A percentile compares a stretch with the other conserved stretches of the same genome.
Conservation (phyloP, 768 basidiomycete species). For the Russula ochroleuca region DNA sequence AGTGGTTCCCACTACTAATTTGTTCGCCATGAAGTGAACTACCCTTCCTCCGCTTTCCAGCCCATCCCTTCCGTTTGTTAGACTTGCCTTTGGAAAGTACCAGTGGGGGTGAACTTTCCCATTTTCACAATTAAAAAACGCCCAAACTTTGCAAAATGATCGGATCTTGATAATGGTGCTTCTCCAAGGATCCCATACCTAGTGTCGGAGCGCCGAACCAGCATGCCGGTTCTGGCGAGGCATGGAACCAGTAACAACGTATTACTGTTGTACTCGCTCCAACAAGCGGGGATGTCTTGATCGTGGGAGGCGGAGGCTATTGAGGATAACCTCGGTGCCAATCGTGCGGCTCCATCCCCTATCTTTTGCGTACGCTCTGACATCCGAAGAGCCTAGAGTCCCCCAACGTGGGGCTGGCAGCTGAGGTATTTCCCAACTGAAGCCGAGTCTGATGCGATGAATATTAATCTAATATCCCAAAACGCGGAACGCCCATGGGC, state of each 20-base stretch:
- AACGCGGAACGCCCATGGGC: no score
- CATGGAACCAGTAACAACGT: neutral
- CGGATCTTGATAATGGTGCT: no score
- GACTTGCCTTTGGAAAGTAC: neutral
- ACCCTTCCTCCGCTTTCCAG: neutral
- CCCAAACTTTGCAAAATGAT: neutral
- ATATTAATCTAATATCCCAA: neutral
- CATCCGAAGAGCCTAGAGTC: no score
- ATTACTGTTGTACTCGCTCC: neutral
- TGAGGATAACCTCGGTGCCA: neutral
- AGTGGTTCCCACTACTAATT: neutral
- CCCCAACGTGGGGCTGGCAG: neutral
- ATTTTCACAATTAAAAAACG: neutral
- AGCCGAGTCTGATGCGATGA: neutral
- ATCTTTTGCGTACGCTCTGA: neutral
- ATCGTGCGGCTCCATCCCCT: conserved; percentile 15
- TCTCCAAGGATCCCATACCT: conserved; percentile 2
- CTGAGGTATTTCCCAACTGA: neutral
- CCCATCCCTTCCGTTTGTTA: conserved; percentile 1
- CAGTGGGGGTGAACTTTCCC: neutral
- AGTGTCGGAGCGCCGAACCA: neutral
- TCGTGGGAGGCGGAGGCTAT: neutral
- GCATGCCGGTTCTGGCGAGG: neutral
- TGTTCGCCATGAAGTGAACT: neutral
- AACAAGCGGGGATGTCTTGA: neutral